Conservation (phyloP, 345 rosid species). For the Excoecaria cochinchinensis region DNA sequence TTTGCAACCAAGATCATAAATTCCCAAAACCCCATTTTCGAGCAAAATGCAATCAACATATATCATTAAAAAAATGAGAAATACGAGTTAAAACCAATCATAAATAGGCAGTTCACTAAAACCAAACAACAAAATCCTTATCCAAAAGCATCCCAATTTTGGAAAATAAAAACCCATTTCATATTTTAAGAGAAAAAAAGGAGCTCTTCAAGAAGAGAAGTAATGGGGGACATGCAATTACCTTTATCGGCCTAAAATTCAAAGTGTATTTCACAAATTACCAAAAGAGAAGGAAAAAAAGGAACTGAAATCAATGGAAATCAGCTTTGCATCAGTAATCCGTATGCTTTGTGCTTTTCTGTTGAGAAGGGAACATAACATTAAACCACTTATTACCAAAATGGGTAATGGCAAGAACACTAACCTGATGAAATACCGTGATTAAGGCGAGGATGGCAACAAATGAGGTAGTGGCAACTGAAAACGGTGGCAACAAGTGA, state of each 20-base stretch:
- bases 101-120: background rate
- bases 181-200: background rate
- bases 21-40: background rate
- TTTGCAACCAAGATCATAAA: conserved; percentile 2
- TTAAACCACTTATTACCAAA: too few relatives aligned
- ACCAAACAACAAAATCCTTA: conserved; percentile 14
- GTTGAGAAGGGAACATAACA: too few relatives aligned
- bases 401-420: too few relatives aligned
- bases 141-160: conserved; percentile 8
- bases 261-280: background rate
- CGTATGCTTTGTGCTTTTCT: background rate
- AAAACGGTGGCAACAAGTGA: too few relatives aligned
- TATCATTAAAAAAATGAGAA: background rate
- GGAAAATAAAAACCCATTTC: conserved; percentile 3
- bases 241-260: conserved; percentile 3
- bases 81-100: conserved; percentile 10
- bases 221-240: background rate
- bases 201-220: background rate
- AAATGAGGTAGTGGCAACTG: too few relatives aligned
- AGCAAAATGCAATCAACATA: background rate
- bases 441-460: too few relatives aligned
- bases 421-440: too few relatives aligned
- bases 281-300: background rate
- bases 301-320: background rate
- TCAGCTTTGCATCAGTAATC: background rate